These are phyloP conservation scores for Aegilops longissima DNA, from an alignment of 176 grass and related monocot genomes.

Conservation along the genomic window DNA sequence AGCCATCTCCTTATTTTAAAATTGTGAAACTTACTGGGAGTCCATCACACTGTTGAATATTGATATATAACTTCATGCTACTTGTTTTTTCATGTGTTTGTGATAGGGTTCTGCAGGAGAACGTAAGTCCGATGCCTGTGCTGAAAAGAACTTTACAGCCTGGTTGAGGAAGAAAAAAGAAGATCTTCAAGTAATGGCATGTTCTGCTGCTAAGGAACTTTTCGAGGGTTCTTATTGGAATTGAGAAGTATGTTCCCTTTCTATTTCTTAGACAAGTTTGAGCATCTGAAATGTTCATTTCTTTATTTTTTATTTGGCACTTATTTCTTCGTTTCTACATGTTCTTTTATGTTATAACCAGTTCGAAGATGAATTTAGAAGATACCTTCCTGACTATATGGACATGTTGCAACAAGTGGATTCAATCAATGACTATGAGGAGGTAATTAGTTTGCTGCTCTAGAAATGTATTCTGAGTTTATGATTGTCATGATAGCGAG, in stretches of 20 bases:
- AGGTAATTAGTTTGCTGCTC: not conserved
- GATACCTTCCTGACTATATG: constrained; percentile 5
- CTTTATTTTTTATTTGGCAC: not conserved
- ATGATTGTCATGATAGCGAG: not conserved
- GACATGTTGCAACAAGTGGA: constrained; percentile 25
- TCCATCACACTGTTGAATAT: not conserved
- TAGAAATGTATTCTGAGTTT: not conserved
- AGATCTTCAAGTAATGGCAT: constrained; percentile 5
- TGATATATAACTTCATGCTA: not conserved
- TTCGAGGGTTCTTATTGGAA: not conserved
- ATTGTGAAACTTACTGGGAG: not conserved
- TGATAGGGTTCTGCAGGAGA: not conserved
- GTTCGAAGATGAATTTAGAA: constrained; percentile 31
- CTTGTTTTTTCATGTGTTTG: not conserved
- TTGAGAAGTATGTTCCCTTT: not conserved
- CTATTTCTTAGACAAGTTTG: not conserved
- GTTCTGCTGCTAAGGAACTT: not conserved
- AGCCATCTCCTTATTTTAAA: not conserved
- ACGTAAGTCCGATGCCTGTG: not conserved
- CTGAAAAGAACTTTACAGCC: not conserved
- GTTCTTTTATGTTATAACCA: not conserved
- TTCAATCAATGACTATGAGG: not conserved
- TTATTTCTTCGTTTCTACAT: not conserved
- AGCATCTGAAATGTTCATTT: not conserved
- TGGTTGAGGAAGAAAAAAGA: constrained; percentile 19